Base-by-base conservation (phyloP, 805 yeast species). In the Ogataea corticis region DNA sequence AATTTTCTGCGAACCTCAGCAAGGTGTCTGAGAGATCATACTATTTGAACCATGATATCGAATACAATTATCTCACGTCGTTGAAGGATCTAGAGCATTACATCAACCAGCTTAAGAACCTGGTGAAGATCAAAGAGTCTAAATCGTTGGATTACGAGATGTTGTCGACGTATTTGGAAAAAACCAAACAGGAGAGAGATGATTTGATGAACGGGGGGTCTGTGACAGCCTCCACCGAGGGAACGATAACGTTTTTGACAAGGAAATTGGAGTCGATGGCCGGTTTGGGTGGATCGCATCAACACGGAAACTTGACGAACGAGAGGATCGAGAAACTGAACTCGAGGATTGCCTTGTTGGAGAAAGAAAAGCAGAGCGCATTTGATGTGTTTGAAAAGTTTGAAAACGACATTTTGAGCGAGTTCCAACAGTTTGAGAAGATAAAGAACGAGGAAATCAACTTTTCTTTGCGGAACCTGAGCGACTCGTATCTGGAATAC, bases 101-200 rank as follows among this genome's bases (percentile, higher is more conserved):
- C 56, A 78, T 85, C 36, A 71, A 69, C 40, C 79, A 85, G 17
- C 68, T 86, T 54, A 81, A 81, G 57, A 79, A 76, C 50, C 69
- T 92, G 47, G 77, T 94, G 43, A 90, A 85, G 59, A 74, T 87
- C 45, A 89, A 92, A 53, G 98, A 92, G 59, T 90, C 89, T 61
- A 91, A 91, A 63, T 91, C 87, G 56, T 78, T 92, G 21, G 99
- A 92, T 63, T 83, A 85, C 58, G 97, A 94, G 61, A 95, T 87
- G 41, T 71, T 92, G 35, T 78, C 80, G 32, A 95, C 86, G 44
- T 92, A 92, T 66, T 69, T 90, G 45, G 73, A 75, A 33, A 85
- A 87, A 57, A 82, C 96, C 0, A 73, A 77, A 39, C 69, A 70
- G 32, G 98, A 92, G 54, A 80, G 82, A 54, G 61, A 62, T 4